Conservation (phyloP, 306 rosid species). For the Medicago arabica region DNA sequence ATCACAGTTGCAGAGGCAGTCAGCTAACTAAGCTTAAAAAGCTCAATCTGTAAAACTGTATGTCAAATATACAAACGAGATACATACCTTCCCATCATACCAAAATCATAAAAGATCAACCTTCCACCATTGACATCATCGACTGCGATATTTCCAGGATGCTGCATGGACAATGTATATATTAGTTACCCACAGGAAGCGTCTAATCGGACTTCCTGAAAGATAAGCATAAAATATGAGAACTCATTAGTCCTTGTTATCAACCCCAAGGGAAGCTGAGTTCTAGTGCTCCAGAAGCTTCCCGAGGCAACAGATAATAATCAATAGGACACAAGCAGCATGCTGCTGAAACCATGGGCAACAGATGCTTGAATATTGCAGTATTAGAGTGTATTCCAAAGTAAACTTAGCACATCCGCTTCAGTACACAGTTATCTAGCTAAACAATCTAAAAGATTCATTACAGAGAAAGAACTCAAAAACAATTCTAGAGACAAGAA, state of each 20-base stretch:
- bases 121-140: constrained; percentile 99
- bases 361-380: constrained; percentile 36
- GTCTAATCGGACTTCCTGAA: constrained; percentile 24
- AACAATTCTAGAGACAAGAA: constrained; percentile 39
- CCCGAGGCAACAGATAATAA: constrained; percentile 21
- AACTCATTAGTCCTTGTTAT: constrained; percentile 7
- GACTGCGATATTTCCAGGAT: constrained; percentile 98
- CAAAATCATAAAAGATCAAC: constrained; percentile 99
- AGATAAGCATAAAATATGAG: constrained; percentile 32
- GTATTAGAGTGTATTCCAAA: constrained; percentile 27
- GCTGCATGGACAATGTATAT: constrained; percentile 59
- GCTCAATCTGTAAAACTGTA: constrained; percentile 12
- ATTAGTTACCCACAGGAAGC: constrained; percentile 24
- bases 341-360: constrained; percentile 8
- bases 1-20: constrained; percentile 32
- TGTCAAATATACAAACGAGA: constrained; percentile 26
- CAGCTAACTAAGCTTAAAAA: constrained; percentile 32
- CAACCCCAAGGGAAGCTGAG: constrained; percentile 19
- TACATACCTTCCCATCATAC: constrained; percentile 98
- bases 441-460: constrained; percentile 35
- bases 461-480: constrained; percentile 26
- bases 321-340: constrained; percentile 7
- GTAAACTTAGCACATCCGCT: constrained; percentile 28
- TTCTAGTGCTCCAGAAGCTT: neutral
- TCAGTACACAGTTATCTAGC: constrained; percentile 9